Conservation (phyloP, 2,329 filamentous ascomycete genomes). For the Colletotrichum tabaci region DNA sequence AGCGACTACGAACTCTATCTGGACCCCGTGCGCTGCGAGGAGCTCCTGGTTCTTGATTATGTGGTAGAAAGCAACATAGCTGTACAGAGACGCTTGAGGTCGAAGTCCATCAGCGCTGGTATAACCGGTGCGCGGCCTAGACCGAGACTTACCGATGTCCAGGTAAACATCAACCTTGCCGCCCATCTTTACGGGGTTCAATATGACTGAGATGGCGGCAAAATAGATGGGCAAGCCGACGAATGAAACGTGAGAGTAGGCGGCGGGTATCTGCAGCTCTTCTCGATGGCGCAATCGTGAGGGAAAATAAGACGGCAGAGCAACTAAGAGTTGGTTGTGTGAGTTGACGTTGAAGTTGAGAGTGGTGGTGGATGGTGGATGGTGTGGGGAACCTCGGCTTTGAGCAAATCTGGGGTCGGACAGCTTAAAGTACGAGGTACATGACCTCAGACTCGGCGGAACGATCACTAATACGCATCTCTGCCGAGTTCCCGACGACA, state of each 20-base stretch:
- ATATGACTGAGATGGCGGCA: neutral
- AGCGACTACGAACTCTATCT: slow-evolving; percentile 72
- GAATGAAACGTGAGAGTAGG: neutral
- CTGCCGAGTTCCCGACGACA: slow-evolving; percentile 24
- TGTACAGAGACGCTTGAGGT: slow-evolving; percentile 73
- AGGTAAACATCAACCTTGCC: slow-evolving; percentile 77
- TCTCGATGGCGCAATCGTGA: slow-evolving; percentile 21
- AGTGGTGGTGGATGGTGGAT: neutral
- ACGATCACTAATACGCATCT: slow-evolving; percentile 32
- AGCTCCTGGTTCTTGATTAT: slow-evolving; percentile 68
- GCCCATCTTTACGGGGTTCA: slow-evolving; percentile 61
- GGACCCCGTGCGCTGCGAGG: slow-evolving; percentile 71
- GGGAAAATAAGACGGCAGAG: neutral
- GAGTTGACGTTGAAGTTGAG: slow-evolving; percentile 15
- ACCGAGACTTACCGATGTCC: slow-evolving; percentile 70
- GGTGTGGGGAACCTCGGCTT: slow-evolving; percentile 39
- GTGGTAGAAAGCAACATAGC: slow-evolving; percentile 71
- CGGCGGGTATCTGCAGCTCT: neutral
- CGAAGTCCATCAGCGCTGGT: neutral
- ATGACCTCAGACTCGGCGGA: neutral
- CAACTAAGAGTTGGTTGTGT: neutral
- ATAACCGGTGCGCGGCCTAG: neutral
- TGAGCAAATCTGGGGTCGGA: slow-evolving; percentile 26
- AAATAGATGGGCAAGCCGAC: neutral
- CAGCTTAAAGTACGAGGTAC: neutral